Conservation (phyloP, 352 stramenopile species). For the Blastocystis sp. region DNA sequence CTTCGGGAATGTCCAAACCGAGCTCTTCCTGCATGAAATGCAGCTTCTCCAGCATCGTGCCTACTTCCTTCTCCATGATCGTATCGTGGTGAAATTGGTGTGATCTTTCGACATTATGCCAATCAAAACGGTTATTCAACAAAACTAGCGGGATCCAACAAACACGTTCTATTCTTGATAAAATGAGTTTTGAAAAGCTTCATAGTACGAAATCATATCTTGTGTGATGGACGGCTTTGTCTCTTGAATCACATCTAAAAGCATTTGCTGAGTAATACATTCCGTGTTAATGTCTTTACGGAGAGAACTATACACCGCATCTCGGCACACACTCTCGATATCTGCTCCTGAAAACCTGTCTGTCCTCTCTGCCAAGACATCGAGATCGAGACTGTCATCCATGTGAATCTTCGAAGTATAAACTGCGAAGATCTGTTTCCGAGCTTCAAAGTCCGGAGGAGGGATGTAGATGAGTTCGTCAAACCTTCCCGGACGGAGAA, state of each 20-base stretch:
- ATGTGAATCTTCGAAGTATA: constrained; percentile 68
- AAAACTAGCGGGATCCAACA: background rate
- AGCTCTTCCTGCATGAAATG: constrained; percentile 53
- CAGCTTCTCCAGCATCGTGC: constrained; percentile 5
- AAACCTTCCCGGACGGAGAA: constrained; percentile 88
- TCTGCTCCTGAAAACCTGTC: constrained; percentile 76
- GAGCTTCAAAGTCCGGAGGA: constrained; percentile 42
- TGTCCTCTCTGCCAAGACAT: constrained; percentile 67
- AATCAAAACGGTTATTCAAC: background rate
- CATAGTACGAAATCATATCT: constrained; percentile 69
- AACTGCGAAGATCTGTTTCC: constrained; percentile 44
- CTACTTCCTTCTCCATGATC: constrained; percentile 60
- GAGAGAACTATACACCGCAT: constrained; percentile 72
- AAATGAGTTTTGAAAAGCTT: constrained; percentile 66
- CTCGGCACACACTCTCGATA: constrained; percentile 77
- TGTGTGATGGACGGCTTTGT: constrained; percentile 70
- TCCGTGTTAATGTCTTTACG: constrained; percentile 68
- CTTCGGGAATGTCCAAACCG: constrained; percentile 54
- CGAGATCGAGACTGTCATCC: constrained; percentile 70
- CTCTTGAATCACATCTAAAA: constrained; percentile 67
- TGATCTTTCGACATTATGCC: background rate
- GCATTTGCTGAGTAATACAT: constrained; percentile 69
- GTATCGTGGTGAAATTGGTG: background rate
- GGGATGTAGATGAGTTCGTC: constrained; percentile 78
- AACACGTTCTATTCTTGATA: background rate